These are phyloP conservation scores for Sporothrix globosa DNA, from an alignment of 2,329 filamentous ascomycete genomes.

Conservation along the genomic window DNA sequence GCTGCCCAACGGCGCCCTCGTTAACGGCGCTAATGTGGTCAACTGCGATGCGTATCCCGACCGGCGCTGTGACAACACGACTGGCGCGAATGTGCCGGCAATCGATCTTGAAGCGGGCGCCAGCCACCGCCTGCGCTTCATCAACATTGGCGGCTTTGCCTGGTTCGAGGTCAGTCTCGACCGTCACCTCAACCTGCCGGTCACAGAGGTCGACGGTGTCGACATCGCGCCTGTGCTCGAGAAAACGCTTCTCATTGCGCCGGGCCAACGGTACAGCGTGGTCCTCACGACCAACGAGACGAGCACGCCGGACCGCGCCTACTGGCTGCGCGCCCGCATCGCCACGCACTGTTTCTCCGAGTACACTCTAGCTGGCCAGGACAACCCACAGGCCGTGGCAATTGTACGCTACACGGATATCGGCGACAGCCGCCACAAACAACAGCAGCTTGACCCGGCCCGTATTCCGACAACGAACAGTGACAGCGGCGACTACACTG, in stretches of 20 bases:
- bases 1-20: slow-evolving; percentile 67
- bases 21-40: slow-evolving; percentile 64
- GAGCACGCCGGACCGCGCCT: slow-evolving; percentile 54
- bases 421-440: neutral
- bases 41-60: slow-evolving; percentile 46
- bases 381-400: slow-evolving; percentile 52
- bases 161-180: slow-evolving; percentile 74
- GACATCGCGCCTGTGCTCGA: slow-evolving; percentile 63
- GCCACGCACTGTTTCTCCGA: slow-evolving; percentile 62
- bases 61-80: slow-evolving; percentile 51
- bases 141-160: slow-evolving; percentile 72
- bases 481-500: slow-evolving; percentile 43
- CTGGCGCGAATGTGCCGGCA: slow-evolving; percentile 44
- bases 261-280: slow-evolving; percentile 72
- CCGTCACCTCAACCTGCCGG: slow-evolving; percentile 55
- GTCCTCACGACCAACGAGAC: slow-evolving; percentile 63
- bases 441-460: neutral
- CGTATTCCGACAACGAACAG: slow-evolving; percentile 43
- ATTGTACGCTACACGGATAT: slow-evolving; percentile 51
- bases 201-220: slow-evolving; percentile 73
- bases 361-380: slow-evolving; percentile 49
- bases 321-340: slow-evolving; percentile 68
- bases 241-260: slow-evolving; percentile 65
- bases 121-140: slow-evolving; percentile 66
- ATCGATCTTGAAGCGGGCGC: slow-evolving; percentile 57